Evolutionary conservation across 1,284 basidiomycete species (phyloP).

Genomic region (Clitocybe nebularis): DNA sequence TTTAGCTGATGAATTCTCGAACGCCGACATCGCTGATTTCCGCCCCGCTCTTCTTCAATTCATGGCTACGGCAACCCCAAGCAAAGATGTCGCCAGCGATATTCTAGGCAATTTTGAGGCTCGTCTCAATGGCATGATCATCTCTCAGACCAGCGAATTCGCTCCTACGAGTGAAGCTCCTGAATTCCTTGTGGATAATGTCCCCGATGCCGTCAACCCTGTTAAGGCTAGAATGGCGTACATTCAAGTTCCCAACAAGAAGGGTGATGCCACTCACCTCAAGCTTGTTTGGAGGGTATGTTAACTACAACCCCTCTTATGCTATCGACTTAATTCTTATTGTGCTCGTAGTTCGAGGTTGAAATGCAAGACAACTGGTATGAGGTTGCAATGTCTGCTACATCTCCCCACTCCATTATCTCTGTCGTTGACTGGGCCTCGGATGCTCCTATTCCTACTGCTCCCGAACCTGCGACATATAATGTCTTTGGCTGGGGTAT

Average conservation of each 20-base stretch:
- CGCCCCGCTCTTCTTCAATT: conserved; percentile 67
- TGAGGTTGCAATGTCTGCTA: conserved; percentile 65
- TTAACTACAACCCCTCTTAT: conserved; percentile 3
- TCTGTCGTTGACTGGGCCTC: conserved; percentile 84
- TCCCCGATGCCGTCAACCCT: conserved; percentile 69
- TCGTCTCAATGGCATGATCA: conserved; percentile 47
- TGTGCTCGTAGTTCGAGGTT: conserved; percentile 60
- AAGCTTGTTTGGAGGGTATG: conserved; percentile 70
- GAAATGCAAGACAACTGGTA: conserved; percentile 89
- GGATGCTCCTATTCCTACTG: conserved; percentile 52
- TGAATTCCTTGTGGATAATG: conserved; percentile 46
- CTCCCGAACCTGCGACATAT: conserved; percentile 46
- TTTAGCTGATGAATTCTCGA: conserved; percentile 21
- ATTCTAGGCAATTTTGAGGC: conserved; percentile 50
- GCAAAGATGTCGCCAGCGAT: conserved; percentile 40
- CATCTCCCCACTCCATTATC: conserved; percentile 64
- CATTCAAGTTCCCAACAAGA: conserved; percentile 61
- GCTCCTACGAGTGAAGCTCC: conserved; percentile 40
- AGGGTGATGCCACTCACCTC: conserved; percentile 50
- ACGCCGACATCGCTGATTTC: conserved; percentile 36
- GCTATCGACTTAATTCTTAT: conserved; percentile 8
- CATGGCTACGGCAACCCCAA: conserved; percentile 72
- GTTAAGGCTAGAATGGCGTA: conserved; percentile 72
- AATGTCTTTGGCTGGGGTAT: conserved; percentile 71
- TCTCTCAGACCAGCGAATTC: conserved; percentile 46